phyloP scores from a whole-genome alignment of 139 green algal species.

The Chlamydomonas sp. region DNA sequence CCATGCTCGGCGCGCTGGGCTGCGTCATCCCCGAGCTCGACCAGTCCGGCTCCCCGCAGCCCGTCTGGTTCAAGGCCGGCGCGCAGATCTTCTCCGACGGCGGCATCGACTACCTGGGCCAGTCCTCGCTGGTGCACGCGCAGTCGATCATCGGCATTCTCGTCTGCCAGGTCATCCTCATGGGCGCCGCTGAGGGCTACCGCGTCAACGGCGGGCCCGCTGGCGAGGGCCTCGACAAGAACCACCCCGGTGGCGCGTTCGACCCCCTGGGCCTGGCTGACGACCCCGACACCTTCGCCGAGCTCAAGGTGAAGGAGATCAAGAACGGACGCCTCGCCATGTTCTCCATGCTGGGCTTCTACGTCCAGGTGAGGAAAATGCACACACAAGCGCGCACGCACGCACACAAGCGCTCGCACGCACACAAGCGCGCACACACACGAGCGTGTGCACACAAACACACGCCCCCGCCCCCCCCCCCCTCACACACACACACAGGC shows the following conservation, averaged over 20 bases:
- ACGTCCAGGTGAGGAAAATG: too few species aligned
- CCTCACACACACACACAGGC: too few species aligned
- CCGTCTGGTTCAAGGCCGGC: constrained; percentile 88
- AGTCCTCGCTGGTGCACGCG: constrained; percentile 69
- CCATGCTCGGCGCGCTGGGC: constrained; percentile 74
- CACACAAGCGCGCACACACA: too few species aligned
- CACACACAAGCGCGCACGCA: too few species aligned
- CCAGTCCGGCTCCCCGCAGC: constrained; percentile 33
- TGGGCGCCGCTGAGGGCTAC: constrained; percentile 72
- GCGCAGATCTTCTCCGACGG: constrained; percentile 76
- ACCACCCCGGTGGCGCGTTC: constrained; percentile 63
- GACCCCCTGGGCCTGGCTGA: constrained; percentile 93
- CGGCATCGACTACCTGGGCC: constrained; percentile 76
- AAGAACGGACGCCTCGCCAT: constrained; percentile 32
- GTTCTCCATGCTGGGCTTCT: constrained; percentile 49
- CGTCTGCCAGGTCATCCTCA: constrained; percentile 73
- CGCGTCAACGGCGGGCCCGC: constrained; percentile 53
- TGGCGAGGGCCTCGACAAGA: constrained; percentile 49
- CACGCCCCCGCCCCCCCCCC: too few species aligned
- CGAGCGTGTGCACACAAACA: too few species aligned
- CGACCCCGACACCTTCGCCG: constrained; percentile 85
- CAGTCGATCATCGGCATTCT: constrained; percentile 87
- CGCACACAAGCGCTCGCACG: too few species aligned
- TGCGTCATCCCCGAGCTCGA: constrained; percentile 61
- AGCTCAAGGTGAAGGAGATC: constrained; percentile 65